Evolutionary conservation across 352 stramenopile genomes (phyloP).

Genomic region (Globisporangium okanoganense): DNA sequence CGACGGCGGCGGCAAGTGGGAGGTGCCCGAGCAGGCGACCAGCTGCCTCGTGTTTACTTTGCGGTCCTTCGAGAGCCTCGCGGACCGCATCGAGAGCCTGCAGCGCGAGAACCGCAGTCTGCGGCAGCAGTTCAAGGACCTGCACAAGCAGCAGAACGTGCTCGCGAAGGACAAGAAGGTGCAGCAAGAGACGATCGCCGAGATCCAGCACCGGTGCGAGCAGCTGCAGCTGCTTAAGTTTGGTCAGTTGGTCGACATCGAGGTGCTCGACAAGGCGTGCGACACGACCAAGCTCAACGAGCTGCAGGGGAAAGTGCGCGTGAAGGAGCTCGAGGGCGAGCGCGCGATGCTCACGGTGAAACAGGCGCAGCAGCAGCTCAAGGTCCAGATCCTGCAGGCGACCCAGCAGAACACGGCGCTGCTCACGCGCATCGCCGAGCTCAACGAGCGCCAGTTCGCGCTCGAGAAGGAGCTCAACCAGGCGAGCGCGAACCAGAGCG

Average conservation of each 20-base stretch:
- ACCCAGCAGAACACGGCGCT: constrained; percentile 85
- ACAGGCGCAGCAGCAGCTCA: constrained; percentile 55
- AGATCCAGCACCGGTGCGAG: constrained; percentile 61
- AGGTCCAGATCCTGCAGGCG: constrained; percentile 69
- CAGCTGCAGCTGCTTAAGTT: constrained; percentile 85
- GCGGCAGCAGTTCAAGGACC: constrained; percentile 84
- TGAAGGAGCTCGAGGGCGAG: constrained; percentile 74
- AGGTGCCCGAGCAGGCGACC: constrained; percentile 43
- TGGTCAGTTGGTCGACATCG: constrained; percentile 78
- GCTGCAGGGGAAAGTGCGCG: constrained; percentile 62
- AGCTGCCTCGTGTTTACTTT: constrained; percentile 75
- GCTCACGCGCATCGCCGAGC: constrained; percentile 66
- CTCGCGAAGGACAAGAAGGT: constrained; percentile 77
- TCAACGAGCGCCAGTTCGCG: constrained; percentile 71
- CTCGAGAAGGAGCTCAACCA: constrained; percentile 89
- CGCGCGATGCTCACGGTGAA: constrained; percentile 37
- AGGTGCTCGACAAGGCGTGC: constrained; percentile 85
- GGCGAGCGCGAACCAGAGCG: constrained; percentile 32
- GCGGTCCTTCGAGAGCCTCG: constrained; percentile 51
- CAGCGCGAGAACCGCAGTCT: constrained; percentile 81
- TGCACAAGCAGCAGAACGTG: constrained; percentile 85
- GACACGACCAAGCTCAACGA: constrained; percentile 68
- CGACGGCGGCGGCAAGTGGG: constrained; percentile 29
- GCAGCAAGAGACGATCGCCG: constrained; percentile 63
- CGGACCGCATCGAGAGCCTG: constrained; percentile 74